A percentile compares a stretch with the other conserved stretches of the same genome.
Conservation (phyloP, 2,329 filamentous ascomycete species). For the Pseudogymnoascus verrucosus region DNA sequence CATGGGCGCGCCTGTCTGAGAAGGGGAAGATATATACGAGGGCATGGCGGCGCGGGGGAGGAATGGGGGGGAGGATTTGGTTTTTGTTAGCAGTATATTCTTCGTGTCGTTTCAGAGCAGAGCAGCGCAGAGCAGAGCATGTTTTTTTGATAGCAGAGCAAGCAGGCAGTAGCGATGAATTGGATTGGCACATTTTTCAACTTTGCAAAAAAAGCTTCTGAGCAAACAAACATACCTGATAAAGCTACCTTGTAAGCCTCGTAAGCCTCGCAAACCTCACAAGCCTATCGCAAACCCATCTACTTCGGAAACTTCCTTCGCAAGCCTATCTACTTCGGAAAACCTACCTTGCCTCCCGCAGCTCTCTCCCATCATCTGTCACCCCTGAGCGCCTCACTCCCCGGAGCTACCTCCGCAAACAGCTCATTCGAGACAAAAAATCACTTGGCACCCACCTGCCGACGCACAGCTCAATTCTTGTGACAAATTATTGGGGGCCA, state of each 20-base stretch:
- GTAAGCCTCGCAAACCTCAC: not conserved
- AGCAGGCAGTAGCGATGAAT: slow-evolving; percentile 1
- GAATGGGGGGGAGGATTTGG: not conserved
- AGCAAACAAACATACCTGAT: too few relatives aligned
- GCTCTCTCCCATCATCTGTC: not conserved
- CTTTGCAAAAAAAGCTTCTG: not conserved
- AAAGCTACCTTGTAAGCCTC: too few relatives aligned
- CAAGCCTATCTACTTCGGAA: not conserved
- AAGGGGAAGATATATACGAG: not conserved
- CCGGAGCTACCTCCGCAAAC: not conserved
- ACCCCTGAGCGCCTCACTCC: not conserved
- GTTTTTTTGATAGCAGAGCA: not conserved
- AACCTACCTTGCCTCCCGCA: not conserved
- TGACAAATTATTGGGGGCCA: not conserved
- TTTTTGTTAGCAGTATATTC: not conserved
- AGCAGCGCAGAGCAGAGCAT: not conserved
- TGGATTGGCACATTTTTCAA: not conserved
- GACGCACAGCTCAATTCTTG: not conserved
- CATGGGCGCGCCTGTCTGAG: not conserved
- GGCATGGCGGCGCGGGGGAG: not conserved
- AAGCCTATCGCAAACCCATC: not conserved
- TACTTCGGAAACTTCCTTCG: not conserved
- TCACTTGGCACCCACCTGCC: not conserved
- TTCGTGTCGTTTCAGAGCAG: not conserved
- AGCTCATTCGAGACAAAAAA: not conserved